Base-by-base conservation (phyloP, 306 rosid species). In the Fagus sylvatica region DNA sequence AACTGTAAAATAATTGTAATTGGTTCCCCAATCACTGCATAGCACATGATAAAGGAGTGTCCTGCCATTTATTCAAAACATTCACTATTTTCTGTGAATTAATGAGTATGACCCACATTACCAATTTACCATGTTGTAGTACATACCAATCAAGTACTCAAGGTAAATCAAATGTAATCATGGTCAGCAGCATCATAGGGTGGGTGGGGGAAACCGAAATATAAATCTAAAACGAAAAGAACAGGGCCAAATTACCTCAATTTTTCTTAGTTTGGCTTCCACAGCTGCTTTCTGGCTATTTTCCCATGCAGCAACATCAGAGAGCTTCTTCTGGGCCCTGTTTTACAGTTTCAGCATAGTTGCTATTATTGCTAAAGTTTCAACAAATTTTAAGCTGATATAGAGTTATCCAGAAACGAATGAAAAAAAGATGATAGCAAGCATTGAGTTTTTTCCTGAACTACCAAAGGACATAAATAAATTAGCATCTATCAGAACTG, bases 251-350 rank as follows among this genome's bases (percentile, higher is more conserved):
- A 70, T 74, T 86, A 93, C 99, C 99, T 96, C 99, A 19, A 81
- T 73, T 79, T 85, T 82, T 77, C 71, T 90, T 79, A 96, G 88
- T 74, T 86, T 48, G 83, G 99, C 99, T 89, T 96, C 98, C 39
- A 90, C 72, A 16, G 87, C 77, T 73, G 98, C 97, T 78, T 83
- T 96, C 91, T 84, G 81, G 90, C 96, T 89, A 85, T 91, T 96
- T 85, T 96, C 99, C 98, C 98, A 96, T 64, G 99, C 96, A 76
- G 62, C 56, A n/a, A 91, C 87, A 72, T 80, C 49, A 67, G 98
- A 90, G 33, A 93, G 84, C 41, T 87, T 87, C 85, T 87, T 93
- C 37, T 91, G 87, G 6, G 98, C 97, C 85, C 99, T 96, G 89
- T 87, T 75, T 65, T 69, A 80, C 77, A 73, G 13, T 81, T 22